Percentiles rank a stretch among this genome's conserved stretches.
Conservation (phyloP, 2,329 filamentous ascomycete genomes). For the Teratosphaeria zuluensis region DNA sequence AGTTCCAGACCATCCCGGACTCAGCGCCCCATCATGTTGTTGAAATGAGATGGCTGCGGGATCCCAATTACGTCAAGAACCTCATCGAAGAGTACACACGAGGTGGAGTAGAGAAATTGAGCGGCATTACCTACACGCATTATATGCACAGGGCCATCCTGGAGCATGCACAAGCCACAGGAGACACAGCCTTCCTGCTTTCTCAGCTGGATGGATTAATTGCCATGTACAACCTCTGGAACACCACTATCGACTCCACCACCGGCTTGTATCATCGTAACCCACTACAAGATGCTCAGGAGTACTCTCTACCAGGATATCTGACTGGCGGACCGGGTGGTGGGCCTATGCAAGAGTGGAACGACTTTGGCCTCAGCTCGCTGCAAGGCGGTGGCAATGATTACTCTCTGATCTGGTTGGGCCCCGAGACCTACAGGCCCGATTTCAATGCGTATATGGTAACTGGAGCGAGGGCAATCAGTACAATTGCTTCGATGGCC, state of each 20-base stretch:
- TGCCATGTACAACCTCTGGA: conserved; percentile 31
- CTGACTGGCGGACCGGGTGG: conserved; percentile 19
- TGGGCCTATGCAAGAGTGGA: conserved; percentile 14
- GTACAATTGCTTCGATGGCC: conserved; percentile 27
- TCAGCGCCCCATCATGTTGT: conserved; percentile 18
- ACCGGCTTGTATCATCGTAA: conserved; percentile 35
- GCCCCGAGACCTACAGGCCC: conserved; percentile 35
- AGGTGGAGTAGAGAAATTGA: conserved; percentile 28
- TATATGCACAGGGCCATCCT: conserved; percentile 29
- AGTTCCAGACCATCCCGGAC: conserved; percentile 19
- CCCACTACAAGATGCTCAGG: conserved; percentile 36
- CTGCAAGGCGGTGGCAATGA: conserved; percentile 7
- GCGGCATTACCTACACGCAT: conserved; percentile 18
- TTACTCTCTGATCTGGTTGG: conserved; percentile 20
- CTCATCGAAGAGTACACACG: conserved; percentile 31
- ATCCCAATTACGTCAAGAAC: conserved; percentile 31
- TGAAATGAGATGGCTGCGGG: conserved; percentile 31
- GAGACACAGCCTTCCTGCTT: conserved; percentile 28
- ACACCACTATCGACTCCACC: conserved; percentile 25
- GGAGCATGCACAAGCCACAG: conserved; percentile 30
- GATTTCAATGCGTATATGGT: conserved; percentile 38
- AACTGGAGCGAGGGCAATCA: conserved; percentile 33
- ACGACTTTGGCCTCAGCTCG: conserved; percentile 13
- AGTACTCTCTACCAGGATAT: conserved; percentile 33
- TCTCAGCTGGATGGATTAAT: conserved; percentile 34